Evolutionary conservation across 345 rosid genomes (phyloP), one percentile per base, ranked within the genome.

Genomic region (Citrus medica): DNA sequence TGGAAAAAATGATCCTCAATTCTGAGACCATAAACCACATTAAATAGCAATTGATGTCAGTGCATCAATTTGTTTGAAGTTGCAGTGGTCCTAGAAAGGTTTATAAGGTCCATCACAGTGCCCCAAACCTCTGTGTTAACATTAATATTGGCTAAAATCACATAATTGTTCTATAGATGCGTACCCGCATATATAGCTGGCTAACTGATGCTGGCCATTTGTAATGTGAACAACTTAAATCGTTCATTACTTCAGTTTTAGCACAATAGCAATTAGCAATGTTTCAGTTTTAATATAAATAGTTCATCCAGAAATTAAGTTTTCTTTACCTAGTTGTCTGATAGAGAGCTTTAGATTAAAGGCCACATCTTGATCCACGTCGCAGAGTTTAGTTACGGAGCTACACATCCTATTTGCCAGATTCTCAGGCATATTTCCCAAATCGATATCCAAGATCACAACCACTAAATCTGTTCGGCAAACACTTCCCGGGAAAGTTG

Each of bases 121-220:
- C 71, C 53, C 79, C 71, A 24, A 80, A 75, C 59, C 38, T 61
- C 46, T 21, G 24, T 25, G 48, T 46, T 62, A 25, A 28, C 72
- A 61, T 22, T 64, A 78, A 59, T 69, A 17, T 25, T 64, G 73
- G 71, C 81, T 74, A 68, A 82, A 37, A 51, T 68, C 64, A 74
- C 59, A 82, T 61, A 58, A 40, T 61, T 21, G 24, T 73, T 58
- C 65, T 8, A 37, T 17, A 38, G 63, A 72, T 71, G 14, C 51
- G 25, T 42, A 27, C 14, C 6, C 53, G 8, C 65, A 24, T 17
- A 32, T 32, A 33, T 73, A 58, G 66, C 33, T 72, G 65, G n/a
- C 33, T 53, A 8, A 5, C 51, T n/a, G 55, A 24, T 24, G 33
- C 55, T 58, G 30, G 24, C 38, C 61, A 8, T 51, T 19, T 32